Evolutionary conservation across 2,329 filamentous ascomycete species (phyloP).

Genomic region (Intubia oerlemansii): DNA sequence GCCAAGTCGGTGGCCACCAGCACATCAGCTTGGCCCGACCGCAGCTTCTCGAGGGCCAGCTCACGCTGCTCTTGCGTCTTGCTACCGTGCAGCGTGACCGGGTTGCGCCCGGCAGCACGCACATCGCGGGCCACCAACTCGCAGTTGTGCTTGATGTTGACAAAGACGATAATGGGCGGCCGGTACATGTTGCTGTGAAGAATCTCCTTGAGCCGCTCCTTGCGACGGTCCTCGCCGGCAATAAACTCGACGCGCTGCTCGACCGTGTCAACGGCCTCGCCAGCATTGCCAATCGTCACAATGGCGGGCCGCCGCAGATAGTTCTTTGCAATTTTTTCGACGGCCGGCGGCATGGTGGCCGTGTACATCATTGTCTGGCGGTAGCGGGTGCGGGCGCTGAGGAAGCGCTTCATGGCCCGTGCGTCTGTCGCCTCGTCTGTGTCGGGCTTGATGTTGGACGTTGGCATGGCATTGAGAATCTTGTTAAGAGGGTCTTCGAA

Average conservation of each 20-base stretch:
- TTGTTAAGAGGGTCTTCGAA: slow-evolving; percentile 97
- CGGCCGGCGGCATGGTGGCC: slow-evolving; percentile 81
- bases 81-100: slow-evolving; percentile 79
- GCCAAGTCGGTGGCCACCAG: slow-evolving; percentile 91
- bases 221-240: slow-evolving; percentile 78
- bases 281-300: slow-evolving; percentile 82
- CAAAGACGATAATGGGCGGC: slow-evolving; percentile 92
- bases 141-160: slow-evolving; percentile 99
- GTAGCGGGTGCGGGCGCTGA: slow-evolving; percentile 60
- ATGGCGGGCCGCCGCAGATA: slow-evolving; percentile 86
- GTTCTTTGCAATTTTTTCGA: slow-evolving; percentile 92
- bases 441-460: slow-evolving; percentile 88
- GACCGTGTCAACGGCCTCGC: slow-evolving; percentile 92
- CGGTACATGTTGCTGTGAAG: slow-evolving; percentile 59
- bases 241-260: slow-evolving; percentile 93
- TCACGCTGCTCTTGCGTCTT: slow-evolving; percentile 98
- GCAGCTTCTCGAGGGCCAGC: slow-evolving; percentile 68
- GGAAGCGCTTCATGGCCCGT: slow-evolving; percentile 59
- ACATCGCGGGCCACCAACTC: slow-evolving; percentile 88
- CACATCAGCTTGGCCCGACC: slow-evolving; percentile 61
- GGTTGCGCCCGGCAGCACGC: slow-evolving; percentile 77
- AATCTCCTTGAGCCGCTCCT: slow-evolving; percentile 88
- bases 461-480: slow-evolving; percentile 84
- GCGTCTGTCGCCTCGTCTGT: slow-evolving; percentile 77
- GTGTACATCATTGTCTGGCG: slow-evolving; percentile 99